Conservation (phyloP, 2,329 filamentous ascomycete species). For the Whalleya microplaca region DNA sequence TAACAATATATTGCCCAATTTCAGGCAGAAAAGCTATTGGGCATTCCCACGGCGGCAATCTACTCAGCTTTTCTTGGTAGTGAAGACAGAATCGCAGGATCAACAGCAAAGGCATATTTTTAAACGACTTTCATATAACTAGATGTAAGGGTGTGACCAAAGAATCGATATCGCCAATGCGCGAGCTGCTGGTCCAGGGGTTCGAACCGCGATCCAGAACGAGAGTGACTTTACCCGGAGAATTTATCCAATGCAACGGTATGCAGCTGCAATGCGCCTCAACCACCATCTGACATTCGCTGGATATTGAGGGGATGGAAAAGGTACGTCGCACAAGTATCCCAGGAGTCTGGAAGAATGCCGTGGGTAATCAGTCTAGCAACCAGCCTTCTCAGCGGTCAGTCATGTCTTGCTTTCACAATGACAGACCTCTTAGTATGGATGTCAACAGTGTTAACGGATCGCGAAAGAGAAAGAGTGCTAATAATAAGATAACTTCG, state of each 20-base stretch:
- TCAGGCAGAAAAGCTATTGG: constrained; percentile 13
- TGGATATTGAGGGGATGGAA: constrained; percentile 11
- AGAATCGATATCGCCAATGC: constrained; percentile 15
- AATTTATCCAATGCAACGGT: constrained; percentile 29
- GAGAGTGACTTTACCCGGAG: constrained; percentile 25
- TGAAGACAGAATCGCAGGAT: constrained; percentile 9
- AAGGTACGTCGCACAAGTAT: constrained; percentile 10
- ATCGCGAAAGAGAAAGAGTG: background rate
- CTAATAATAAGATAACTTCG: background rate
- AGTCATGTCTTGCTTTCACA: constrained; percentile 22
- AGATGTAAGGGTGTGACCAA: constrained; percentile 3
- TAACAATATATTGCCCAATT: constrained; percentile 6
- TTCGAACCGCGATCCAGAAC: constrained; percentile 21
- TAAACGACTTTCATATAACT: constrained; percentile 14
- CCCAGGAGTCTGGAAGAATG: constrained; percentile 26
- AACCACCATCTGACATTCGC: constrained; percentile 13
- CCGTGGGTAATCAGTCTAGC: constrained; percentile 16
- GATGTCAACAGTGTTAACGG: constrained; percentile 16
- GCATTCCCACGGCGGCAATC: constrained; percentile 1
- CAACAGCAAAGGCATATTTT: constrained; percentile 18
- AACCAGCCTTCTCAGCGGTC: background rate
- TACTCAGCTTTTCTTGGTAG: constrained; percentile 16
- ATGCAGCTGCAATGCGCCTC: constrained; percentile 27
- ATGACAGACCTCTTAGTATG: constrained; percentile 1
- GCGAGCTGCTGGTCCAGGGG: constrained; percentile 11